phyloP scores from a whole-genome alignment of 495 filamentous ascomycete species.

The Baudoinia panamericana region DNA sequence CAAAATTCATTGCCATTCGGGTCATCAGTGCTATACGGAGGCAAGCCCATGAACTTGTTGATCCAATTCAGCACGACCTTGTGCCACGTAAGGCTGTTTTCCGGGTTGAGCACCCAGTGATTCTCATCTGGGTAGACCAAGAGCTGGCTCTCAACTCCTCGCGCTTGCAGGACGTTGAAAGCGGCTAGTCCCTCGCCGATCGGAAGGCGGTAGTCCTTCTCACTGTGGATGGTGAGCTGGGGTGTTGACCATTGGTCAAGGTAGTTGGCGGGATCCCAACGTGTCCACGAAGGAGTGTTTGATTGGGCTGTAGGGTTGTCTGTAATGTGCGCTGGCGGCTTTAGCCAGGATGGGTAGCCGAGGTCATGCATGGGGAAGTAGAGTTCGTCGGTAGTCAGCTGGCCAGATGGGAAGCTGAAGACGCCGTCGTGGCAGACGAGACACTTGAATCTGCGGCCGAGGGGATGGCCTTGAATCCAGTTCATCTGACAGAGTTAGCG shows the following conservation, averaged over 20 bases:
- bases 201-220: constrained; percentile 80
- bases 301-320: constrained; percentile 36
- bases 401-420: constrained; percentile 32
- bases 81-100: constrained; percentile 87
- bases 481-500: constrained; percentile 24
- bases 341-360: constrained; percentile 35
- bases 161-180: constrained; percentile 76
- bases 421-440: constrained; percentile 57
- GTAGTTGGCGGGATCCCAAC: constrained; percentile 67
- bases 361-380: constrained; percentile 32
- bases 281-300: constrained; percentile 70
- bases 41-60: constrained; percentile 61
- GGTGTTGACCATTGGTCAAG: constrained; percentile 71
- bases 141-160: constrained; percentile 55
- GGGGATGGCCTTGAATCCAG: constrained; percentile 43
- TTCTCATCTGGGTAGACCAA: constrained; percentile 70
- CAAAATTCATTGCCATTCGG: constrained; percentile 14
- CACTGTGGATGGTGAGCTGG: constrained; percentile 78
- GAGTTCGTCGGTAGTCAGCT: constrained; percentile 42
- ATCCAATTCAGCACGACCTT: constrained; percentile 79
- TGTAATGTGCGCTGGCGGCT: constrained; percentile 27
- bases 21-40: constrained; percentile 16
- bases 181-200: constrained; percentile 71
- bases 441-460: constrained; percentile 42
- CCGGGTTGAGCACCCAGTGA: constrained; percentile 83